Conservation (phyloP, 2,329 filamentous ascomycete species). For the Diatrype stigma region DNA sequence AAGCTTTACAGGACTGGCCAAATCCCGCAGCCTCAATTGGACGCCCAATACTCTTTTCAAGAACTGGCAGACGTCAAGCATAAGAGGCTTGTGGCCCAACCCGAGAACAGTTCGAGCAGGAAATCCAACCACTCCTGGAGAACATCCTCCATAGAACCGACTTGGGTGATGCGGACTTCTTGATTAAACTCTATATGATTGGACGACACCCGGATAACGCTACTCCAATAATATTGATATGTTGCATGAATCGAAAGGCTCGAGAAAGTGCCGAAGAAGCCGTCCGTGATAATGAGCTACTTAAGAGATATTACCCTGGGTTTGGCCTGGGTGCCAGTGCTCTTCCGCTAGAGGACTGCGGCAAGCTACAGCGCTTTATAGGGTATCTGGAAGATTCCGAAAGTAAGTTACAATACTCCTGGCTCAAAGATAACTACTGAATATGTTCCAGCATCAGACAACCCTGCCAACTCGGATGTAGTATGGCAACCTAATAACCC, state of each 20-base stretch:
- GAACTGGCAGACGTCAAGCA: background rate
- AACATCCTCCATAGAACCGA: background rate
- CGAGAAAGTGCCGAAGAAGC: conserved; percentile 2
- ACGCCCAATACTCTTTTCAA: too few species aligned
- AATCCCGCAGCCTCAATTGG: too few species aligned
- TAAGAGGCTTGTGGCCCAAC: conserved; percentile 8
- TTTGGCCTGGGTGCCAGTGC: conserved; percentile 5
- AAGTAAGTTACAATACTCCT: too few species aligned
- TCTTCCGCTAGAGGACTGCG: conserved; percentile 6
- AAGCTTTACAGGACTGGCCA: too few species aligned
- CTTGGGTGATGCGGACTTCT: conserved; percentile 4
- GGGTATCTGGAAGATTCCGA: conserved; percentile 4
- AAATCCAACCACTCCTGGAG: conserved; percentile 4
- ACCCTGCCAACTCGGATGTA: too few species aligned
- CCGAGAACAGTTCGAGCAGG: conserved; percentile 5
- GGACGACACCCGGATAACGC: conserved; percentile 5
- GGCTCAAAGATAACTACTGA: too few species aligned
- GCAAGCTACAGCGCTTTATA: conserved; percentile 2
- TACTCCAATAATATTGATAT: conserved; percentile 10
- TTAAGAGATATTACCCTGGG: conserved; percentile 3
- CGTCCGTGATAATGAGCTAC: conserved; percentile 4
- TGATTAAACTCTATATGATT: conserved; percentile 11
- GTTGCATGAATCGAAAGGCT: conserved; percentile 3
- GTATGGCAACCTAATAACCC: too few species aligned
- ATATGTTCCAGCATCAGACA: too few species aligned